Base-by-base conservation (phyloP, 2,329 filamentous ascomycete genomes). In the Fusarium concolor region DNA sequence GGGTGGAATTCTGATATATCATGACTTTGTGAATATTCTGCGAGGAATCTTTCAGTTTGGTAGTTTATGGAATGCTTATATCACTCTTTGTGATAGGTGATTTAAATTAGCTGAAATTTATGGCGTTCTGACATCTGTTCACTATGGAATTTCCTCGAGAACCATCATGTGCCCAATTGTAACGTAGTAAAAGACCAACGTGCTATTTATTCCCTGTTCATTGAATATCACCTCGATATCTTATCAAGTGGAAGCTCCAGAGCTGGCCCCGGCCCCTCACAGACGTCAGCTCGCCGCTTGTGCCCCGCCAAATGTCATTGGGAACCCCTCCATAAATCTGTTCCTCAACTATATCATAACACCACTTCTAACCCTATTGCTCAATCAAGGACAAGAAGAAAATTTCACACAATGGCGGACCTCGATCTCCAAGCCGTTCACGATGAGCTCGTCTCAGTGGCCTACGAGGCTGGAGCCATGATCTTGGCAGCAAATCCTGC, bases 401-500 rank as follows among this genome's bases (percentile, higher is more conserved):
- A 29, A 33, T 7, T 14, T 20, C 24, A 24, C 17, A 76, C 56
- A 33, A 89, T 89, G 87, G 79, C 84, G 15, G 80, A 84, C 53
- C 78, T 89, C 68, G 83, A 91, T 73, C 81, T 90, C 51, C 82
- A 89, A 74, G 83, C 86, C 51, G 83, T 91, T 65, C 88, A 87
- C 70, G 86, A 90, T 77, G 84, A 84, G 50, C 81, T 91, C 66
- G 78, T 90, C 71, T 76, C 79, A 50, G 79, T 90, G 57, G 89
- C 89, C 75, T 84, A 86, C 65, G 85, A 87, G 77, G 89, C 89
- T n/a, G 89, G 89, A 68, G 77, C 80, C 57, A 89, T 89, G 86
- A 90, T 91, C 68, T 77, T 88, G 51, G 80, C 81, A 3, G 88
- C 89, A 33, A 88, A 89, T 67, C 87, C 88, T 1, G 83, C 83